A percentile compares a stretch with the other conserved stretches of the same genome.
phyloP scores from a whole-genome alignment of 495 filamentous ascomycete genomes.

The Physcia stellaris region DNA sequence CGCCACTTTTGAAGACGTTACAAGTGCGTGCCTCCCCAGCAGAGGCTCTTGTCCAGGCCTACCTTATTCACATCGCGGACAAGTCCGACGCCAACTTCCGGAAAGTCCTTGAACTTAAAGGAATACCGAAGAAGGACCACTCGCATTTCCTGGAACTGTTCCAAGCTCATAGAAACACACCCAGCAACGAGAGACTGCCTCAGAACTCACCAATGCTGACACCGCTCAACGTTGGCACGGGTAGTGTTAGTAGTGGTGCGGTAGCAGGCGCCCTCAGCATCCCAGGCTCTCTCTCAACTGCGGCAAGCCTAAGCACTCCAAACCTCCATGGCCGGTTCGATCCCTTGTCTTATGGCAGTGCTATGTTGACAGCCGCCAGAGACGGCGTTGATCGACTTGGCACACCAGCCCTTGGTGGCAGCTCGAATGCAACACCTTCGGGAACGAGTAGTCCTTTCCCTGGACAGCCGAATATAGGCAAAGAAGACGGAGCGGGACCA shows the following conservation, averaged over 20 bases:
- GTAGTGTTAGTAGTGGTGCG: constrained; percentile 15
- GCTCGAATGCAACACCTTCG: constrained; percentile 12
- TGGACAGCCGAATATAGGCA: constrained; percentile 15
- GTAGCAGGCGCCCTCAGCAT: constrained; percentile 12
- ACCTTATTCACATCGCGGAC: constrained; percentile 88
- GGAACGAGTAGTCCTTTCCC: constrained; percentile 4
- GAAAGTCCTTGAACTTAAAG: constrained; percentile 89
- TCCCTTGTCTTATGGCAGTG: constrained; percentile 53
- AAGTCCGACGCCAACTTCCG: constrained; percentile 86
- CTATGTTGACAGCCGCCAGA: constrained; percentile 68
- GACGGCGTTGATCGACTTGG: constrained; percentile 85
- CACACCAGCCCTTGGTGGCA: constrained; percentile 35
- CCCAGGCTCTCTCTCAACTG: constrained; percentile 25
- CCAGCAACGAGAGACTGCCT: constrained; percentile 35
- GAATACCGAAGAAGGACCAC: constrained; percentile 71
- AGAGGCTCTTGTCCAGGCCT: constrained; percentile 91
- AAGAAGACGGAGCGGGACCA: constrained; percentile 2
- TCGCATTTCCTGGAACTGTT: constrained; percentile 76
- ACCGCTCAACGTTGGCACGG: constrained; percentile 34
- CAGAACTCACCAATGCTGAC: constrained; percentile 47
- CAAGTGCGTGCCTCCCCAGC: constrained; percentile 85
- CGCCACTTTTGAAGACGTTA: constrained; percentile 87
- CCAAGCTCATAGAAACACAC: constrained; percentile 53
- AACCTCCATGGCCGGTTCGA: constrained; percentile 51
- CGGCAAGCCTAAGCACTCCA: constrained; percentile 29